Evolutionary conservation across 352 stramenopile genomes (phyloP).

Genomic region (Pythium biforme): DNA sequence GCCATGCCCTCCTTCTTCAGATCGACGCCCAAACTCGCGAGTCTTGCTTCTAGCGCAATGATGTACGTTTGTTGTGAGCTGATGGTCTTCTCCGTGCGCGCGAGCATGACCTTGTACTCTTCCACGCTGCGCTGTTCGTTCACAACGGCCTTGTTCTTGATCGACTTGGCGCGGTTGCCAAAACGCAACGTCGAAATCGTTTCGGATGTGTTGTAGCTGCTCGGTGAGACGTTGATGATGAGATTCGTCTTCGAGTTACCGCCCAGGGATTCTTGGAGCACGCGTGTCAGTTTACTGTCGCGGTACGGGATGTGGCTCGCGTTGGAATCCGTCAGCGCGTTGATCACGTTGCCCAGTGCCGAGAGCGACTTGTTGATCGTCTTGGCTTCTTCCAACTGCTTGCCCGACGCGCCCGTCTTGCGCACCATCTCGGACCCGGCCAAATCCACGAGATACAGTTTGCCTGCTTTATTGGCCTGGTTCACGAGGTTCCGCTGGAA

Average conservation of each 20-base stretch:
- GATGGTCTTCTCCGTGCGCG: conserved; percentile 80
- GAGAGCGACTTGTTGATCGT: conserved; percentile 96
- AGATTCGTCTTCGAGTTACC: conserved; percentile 93
- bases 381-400: conserved; percentile 94
- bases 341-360: conserved; percentile 94
- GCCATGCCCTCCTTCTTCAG: conserved; percentile 26
- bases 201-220: conserved; percentile 88
- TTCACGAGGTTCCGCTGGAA: conserved; percentile 85
- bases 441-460: conserved; percentile 93
- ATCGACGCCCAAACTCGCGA: conserved; percentile 35
- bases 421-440: conserved; percentile 94
- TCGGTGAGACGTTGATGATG: conserved; percentile 92
- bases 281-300: conserved; percentile 90
- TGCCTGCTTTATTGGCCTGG: conserved; percentile 86
- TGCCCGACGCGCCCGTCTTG: conserved; percentile 89
- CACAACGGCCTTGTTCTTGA: conserved; percentile 95
- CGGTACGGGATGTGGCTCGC: conserved; percentile 86
- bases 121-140: conserved; percentile 91
- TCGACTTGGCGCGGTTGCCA: conserved; percentile 90
- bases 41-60: conserved; percentile 67
- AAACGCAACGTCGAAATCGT: conserved; percentile 93
- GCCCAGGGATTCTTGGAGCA: conserved; percentile 92
- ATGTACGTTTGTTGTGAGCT: conserved; percentile 83
- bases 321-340: conserved; percentile 86
- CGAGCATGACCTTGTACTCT: conserved; percentile 87